phyloP scores from a whole-genome alignment of 2,329 filamentous ascomycete species.

The Paracamarosporium sp. region DNA sequence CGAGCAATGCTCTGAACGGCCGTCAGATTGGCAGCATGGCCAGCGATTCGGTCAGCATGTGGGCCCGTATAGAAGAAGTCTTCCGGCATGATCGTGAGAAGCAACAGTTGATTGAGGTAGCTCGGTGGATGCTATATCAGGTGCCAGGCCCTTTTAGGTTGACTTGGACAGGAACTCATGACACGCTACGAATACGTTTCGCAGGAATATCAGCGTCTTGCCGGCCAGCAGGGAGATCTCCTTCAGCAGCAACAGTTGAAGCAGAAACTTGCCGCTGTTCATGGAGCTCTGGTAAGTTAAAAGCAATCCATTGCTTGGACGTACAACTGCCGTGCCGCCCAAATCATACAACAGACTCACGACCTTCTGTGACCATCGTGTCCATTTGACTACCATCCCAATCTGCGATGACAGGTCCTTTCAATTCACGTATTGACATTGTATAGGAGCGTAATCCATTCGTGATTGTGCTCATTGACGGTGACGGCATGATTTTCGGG shows the following conservation, averaged over 20 bases:
- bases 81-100: constrained; percentile 38
- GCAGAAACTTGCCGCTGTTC: constrained; percentile 12
- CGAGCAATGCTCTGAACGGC: not conserved
- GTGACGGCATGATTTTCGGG: constrained; percentile 62
- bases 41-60: constrained; percentile 25
- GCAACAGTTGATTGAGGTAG: constrained; percentile 41
- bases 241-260: constrained; percentile 28
- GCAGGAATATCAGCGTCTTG: constrained; percentile 33
- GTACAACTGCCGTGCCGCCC: not conserved
- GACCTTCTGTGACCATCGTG: too few relatives aligned
- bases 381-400: too few relatives aligned
- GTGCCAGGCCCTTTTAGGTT: not conserved
- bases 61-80: constrained; percentile 39
- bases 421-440: constrained; percentile 8
- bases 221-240: constrained; percentile 28
- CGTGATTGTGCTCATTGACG: constrained; percentile 62
- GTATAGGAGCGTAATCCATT: constrained; percentile 60
- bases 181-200: constrained; percentile 47
- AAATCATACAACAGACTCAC: too few relatives aligned
- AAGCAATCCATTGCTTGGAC: not conserved
- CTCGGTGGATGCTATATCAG: not conserved
- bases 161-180: constrained; percentile 45
- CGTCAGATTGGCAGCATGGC: not conserved
- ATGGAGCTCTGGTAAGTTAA: constrained; percentile 37
- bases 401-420: too few relatives aligned